A percentile compares a stretch with the other conserved stretches of the same genome.
Conservation (phyloP, 2,329 filamentous ascomycete genomes). For the Epichloe sibirici region DNA sequence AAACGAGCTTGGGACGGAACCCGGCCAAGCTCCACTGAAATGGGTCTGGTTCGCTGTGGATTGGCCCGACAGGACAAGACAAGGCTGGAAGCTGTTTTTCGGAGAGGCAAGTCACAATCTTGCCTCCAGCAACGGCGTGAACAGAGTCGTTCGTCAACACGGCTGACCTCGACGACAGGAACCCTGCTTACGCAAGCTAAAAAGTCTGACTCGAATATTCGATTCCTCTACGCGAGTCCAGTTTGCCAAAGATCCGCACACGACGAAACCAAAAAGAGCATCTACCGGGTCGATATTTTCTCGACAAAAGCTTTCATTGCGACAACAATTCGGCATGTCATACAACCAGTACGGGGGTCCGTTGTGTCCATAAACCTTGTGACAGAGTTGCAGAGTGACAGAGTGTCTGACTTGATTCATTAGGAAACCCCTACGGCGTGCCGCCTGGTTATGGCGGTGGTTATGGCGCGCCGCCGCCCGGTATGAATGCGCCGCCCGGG, state of each 20-base stretch:
- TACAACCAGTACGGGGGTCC: slow-evolving; percentile 50
- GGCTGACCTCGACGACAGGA: background rate
- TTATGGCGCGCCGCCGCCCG: slow-evolving; percentile 51
- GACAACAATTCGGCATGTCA: slow-evolving; percentile 29
- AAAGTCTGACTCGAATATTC: background rate
- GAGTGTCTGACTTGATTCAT: background rate
- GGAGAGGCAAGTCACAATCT: background rate
- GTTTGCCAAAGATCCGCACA: background rate
- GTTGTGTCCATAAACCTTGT: slow-evolving; percentile 6
- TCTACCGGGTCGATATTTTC: background rate
- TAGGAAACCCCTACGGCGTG: slow-evolving; percentile 52
- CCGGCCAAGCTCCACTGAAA: slow-evolving; percentile 1
- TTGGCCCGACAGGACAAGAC: background rate
- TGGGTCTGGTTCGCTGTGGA: background rate
- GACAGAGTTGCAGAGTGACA: background rate
- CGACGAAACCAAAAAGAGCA: background rate
- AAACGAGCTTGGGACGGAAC: background rate
- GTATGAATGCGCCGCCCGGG: slow-evolving; percentile 68
- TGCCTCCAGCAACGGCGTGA: background rate
- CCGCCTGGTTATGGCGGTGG: slow-evolving; percentile 57
- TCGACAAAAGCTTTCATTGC: background rate
- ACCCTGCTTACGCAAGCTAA: background rate
- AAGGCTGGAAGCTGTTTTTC: slow-evolving; percentile 1
- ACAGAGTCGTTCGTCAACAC: background rate
- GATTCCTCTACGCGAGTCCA: background rate